Base-by-base conservation (phyloP, 441 rosid species). In the Pelargonium citronellum region DNA sequence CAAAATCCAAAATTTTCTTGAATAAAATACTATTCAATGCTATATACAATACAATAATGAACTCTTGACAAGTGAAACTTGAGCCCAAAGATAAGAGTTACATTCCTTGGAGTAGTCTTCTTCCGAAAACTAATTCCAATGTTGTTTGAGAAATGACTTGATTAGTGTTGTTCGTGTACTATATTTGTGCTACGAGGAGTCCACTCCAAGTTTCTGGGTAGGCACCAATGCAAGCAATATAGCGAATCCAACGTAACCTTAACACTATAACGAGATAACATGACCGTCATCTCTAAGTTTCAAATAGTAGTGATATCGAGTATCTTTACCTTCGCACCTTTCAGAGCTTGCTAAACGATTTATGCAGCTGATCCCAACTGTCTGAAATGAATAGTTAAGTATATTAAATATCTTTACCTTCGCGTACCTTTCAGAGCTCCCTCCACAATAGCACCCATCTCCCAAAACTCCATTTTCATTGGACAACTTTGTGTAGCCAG, bases 201-300 rank as follows among this genome's bases (percentile, higher is more conserved):
- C 87, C 89, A 73, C 87, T 90, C 92, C 89, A 87, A 4, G 87
- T 79, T 58, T 90, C 90, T 0, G 88, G 93, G 93, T 63, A 88
- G 75, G 83, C 91, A 90, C 89, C 91, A 87, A 75, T 87, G 96
- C 82, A 88, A 74, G 87, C 89, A 87, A 73, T 88, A 94, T 3
- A 83, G 77, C 12, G 69, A 69, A 41, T 81, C 80, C 1, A 47
- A 22, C 5, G 73, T 84, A 4, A 69, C 79, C 68, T 77, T 86
- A 11, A 76, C 74, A 27, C 68, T 80, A 69, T 77, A 84, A 11
- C 88, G 39, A 34, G 39, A 34, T 34, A 34, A 34, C 7, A 34
- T 34, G 91, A 76, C 85, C 89, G 76, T 90, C 94, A 37, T 90
- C 91, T 75, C 96, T 78, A 64, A 90, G 80, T 67, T 83, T 81